phyloP scores from a whole-genome alignment of 179 eudicot genomes.

The Gypsophila paniculata region DNA sequence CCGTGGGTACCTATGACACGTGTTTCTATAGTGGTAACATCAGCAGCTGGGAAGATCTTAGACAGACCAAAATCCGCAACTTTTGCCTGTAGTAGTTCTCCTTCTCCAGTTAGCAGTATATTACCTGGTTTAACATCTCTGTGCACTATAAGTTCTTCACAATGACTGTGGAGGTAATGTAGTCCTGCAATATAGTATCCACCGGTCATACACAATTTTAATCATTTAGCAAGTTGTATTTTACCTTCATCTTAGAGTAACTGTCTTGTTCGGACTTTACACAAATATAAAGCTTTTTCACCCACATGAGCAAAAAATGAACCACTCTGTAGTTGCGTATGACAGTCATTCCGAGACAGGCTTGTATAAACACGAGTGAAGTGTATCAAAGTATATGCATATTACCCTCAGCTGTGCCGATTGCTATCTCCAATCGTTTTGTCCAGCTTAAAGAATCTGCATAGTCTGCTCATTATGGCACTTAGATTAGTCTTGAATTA shows the following conservation, averaged over 20 bases:
- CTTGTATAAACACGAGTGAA: not conserved
- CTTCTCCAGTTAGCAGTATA: constrained; percentile 19
- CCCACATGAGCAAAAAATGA: no score
- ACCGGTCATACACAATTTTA: constrained; percentile 13
- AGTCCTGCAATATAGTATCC: constrained; percentile 21
- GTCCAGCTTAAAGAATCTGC: constrained; percentile 14
- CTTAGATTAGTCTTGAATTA: no score
- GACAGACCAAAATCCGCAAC: constrained; percentile 29
- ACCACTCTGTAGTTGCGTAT: not conserved
- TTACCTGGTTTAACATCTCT: constrained; percentile 31
- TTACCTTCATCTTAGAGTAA: no score
- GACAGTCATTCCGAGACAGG: not conserved
- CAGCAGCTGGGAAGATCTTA: constrained; percentile 12
- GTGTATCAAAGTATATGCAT: not conserved
- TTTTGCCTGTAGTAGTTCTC: constrained; percentile 15
- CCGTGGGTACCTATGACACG: constrained; percentile 25
- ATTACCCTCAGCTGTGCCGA: constrained; percentile 18
- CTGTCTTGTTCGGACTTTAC: not conserved
- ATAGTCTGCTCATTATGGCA: not conserved
- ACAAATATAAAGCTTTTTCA: not conserved
- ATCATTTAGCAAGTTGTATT: constrained; percentile 9
- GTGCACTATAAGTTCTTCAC: constrained; percentile 20
- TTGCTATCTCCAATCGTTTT: constrained; percentile 14
- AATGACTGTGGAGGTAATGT: constrained; percentile 28
- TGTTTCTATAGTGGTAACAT: constrained; percentile 6